Percentiles rank a stretch among this genome's conserved stretches.
These are phyloP conservation scores for Crucihimalaya himalaica DNA, from an alignment of 345 rosid genomes.

Conservation along the genomic window DNA sequence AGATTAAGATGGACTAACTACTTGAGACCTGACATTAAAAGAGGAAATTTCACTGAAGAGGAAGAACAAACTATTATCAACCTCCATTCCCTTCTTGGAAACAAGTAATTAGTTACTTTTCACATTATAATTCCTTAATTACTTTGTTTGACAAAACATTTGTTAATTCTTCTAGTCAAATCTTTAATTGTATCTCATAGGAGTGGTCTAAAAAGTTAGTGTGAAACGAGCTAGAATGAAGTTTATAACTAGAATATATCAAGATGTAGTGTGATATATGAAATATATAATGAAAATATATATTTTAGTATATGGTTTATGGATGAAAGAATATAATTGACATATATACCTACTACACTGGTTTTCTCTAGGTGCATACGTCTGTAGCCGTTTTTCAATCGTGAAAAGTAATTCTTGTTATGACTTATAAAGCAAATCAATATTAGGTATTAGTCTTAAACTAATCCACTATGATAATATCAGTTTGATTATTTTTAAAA, in stretches of 20 bases:
- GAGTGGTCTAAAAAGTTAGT: not conserved
- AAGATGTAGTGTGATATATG: not conserved
- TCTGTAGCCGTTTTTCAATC: slow-evolving; percentile 30
- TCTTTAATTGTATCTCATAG: not conserved
- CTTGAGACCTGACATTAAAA: slow-evolving; percentile 75
- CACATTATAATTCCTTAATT: slow-evolving; percentile 1
- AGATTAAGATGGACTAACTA: slow-evolving; percentile 82
- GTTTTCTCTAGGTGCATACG: slow-evolving; percentile 36
- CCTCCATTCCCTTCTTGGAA: slow-evolving; percentile 71
- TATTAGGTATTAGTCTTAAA: slow-evolving; percentile 22
- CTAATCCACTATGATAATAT: slow-evolving; percentile 21
- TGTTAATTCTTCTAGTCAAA: not conserved
- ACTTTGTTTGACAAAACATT: not conserved
- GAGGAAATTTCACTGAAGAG: slow-evolving; percentile 71
- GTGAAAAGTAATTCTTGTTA: slow-evolving; percentile 16
- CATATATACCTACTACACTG: slow-evolving; percentile 34
- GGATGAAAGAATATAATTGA: slow-evolving; percentile 8
- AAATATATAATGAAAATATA: slow-evolving; percentile 2
- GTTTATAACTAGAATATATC: not conserved
- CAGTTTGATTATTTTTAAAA: not conserved
- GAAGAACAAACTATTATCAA: slow-evolving; percentile 74
- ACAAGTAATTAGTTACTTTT: slow-evolving; percentile 50
- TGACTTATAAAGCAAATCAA: slow-evolving; percentile 16
- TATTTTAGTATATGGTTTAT: slow-evolving; percentile 15
- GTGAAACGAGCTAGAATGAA: slow-evolving; percentile 10